Evolutionary conservation across 179 eudicot genomes (phyloP).

Genomic region (Beta macrorhiza): DNA sequence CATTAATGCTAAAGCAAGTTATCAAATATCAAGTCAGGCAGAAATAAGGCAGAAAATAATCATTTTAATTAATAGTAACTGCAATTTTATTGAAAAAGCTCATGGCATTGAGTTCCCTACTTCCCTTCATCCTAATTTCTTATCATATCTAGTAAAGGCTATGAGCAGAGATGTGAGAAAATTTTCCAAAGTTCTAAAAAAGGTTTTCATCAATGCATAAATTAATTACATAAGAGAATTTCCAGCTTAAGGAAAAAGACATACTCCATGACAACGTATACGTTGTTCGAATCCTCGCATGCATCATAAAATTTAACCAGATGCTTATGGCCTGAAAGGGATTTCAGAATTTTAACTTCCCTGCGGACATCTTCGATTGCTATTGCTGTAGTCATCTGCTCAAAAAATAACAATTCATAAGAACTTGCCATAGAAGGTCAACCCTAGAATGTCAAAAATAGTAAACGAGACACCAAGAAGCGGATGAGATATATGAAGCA

Average conservation of each 20-base stretch:
- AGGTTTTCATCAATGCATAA: conserved; percentile 1
- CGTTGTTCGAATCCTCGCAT: conserved; percentile 80
- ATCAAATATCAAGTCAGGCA: not conserved
- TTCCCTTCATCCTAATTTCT: not conserved
- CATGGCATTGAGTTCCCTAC: not conserved
- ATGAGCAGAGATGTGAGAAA: conserved; percentile 4
- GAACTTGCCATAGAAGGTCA: not conserved
- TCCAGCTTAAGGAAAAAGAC: conserved; percentile 32
- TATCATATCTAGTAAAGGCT: not conserved
- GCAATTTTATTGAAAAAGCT: no score
- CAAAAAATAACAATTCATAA: conserved; percentile 19
- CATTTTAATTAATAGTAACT: not conserved
- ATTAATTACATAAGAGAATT: conserved; percentile 1
- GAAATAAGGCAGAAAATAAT: not conserved
- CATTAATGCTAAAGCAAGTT: not conserved
- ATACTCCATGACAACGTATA: conserved; percentile 95
- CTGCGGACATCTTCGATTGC: conserved; percentile 95
- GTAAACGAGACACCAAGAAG: not conserved
- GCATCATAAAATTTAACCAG: conserved; percentile 84
- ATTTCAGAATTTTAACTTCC: conserved; percentile 88
- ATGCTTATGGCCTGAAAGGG: conserved; percentile 80
- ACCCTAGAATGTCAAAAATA: not conserved
- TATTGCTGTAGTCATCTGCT: conserved; percentile 95
- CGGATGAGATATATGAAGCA: no score
- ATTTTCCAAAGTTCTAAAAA: not conserved